Evolutionary conservation across 345 rosid species (phyloP).

Genomic region (Eucalyptus erythrocorys): DNA sequence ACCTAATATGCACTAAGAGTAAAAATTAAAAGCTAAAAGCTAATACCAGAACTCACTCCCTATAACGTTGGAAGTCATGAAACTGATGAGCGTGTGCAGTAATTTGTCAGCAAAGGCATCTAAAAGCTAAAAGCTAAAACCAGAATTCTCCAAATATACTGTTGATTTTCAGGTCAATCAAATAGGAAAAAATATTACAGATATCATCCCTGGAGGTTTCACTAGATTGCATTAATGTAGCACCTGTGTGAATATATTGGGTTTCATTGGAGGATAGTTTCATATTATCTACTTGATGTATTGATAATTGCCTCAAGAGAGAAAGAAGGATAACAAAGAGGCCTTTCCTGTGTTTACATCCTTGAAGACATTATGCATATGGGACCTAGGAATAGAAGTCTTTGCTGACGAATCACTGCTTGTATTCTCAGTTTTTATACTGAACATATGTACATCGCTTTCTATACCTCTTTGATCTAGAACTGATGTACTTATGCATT

Average conservation of each 20-base stretch:
- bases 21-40: background rate
- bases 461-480: background rate
- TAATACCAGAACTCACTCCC: background rate
- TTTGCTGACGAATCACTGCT: background rate
- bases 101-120: background rate
- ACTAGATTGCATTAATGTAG: background rate
- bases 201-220: background rate
- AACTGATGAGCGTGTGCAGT: background rate
- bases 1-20: background rate
- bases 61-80: background rate
- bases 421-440: background rate
- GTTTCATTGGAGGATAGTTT: background rate
- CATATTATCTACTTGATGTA: background rate
- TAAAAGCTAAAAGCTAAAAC: background rate
- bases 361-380: background rate
- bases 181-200: background rate
- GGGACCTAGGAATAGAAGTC: background rate
- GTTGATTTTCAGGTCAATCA: background rate
- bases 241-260: background rate
- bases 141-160: background rate
- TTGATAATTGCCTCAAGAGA: background rate
- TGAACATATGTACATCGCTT: background rate
- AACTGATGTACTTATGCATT: conserved; percentile 1
- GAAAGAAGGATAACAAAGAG: background rate
- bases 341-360: background rate